Conservation (phyloP, 2,329 filamentous ascomycete species). For the Leptographium flavum region DNA sequence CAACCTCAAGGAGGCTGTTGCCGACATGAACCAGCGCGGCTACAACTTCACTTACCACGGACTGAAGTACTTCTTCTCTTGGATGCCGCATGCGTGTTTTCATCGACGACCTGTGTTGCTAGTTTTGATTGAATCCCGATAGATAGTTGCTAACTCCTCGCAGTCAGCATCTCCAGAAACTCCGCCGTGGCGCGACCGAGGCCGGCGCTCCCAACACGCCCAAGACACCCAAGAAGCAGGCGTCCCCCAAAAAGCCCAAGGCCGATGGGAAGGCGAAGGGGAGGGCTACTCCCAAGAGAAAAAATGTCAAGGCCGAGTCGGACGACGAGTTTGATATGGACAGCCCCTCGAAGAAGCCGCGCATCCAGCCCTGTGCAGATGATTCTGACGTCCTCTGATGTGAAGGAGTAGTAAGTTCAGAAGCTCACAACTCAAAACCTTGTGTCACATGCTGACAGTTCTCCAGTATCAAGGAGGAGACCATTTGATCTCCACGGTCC, state of each 20-base stretch:
- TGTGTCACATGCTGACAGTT: too few relatives aligned
- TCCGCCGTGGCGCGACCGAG: neutral
- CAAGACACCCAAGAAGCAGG: neutral
- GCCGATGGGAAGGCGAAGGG: slow-evolving; percentile 2
- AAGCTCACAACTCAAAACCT: too few relatives aligned
- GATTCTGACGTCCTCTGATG: neutral
- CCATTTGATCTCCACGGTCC: too few relatives aligned
- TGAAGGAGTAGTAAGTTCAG: too few relatives aligned
- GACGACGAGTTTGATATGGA: slow-evolving; percentile 5
- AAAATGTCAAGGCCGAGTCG: neutral
- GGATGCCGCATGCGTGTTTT: too few relatives aligned
- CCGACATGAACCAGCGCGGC: slow-evolving; percentile 13
- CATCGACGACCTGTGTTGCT: too few relatives aligned
- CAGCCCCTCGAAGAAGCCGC: slow-evolving; percentile 9
- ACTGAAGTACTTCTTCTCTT: slow-evolving; percentile 6
- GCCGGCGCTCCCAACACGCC: slow-evolving; percentile 9
- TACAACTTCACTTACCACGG: slow-evolving; percentile 13
- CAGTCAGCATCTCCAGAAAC: neutral
- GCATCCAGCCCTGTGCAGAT: neutral
- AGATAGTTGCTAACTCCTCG: neutral
- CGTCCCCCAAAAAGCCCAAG: neutral
- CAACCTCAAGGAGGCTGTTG: slow-evolving; percentile 17
- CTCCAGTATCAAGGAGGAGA: too few relatives aligned
- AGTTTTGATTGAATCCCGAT: too few relatives aligned
- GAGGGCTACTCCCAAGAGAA: neutral